Evolutionary conservation across 371 early-diverging fungal genomes (phyloP).

Genomic region (Mucor indicus): DNA sequence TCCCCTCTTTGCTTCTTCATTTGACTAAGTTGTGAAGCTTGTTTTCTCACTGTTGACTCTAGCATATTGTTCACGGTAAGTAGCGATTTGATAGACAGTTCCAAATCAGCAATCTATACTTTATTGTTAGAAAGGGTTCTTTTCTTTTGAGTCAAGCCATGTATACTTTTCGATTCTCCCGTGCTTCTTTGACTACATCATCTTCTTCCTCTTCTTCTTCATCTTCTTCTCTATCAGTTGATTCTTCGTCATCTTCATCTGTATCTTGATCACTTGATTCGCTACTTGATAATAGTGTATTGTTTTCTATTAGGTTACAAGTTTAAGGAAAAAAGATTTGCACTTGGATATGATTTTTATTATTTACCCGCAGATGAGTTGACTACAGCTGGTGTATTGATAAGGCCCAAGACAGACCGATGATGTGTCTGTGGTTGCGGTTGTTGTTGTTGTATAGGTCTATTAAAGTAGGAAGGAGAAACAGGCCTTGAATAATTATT

Average conservation of each 20-base stretch:
- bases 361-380: too few relatives aligned
- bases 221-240: background rate
- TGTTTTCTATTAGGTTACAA: background rate
- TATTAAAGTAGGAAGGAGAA: too few relatives aligned
- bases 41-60: conserved; percentile 48
- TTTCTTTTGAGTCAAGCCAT: background rate
- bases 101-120: conserved; percentile 50
- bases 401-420: conserved; percentile 19
- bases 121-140: background rate
- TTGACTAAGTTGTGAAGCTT: conserved; percentile 45
- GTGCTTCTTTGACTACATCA: conserved; percentile 34
- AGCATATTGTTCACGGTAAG: conserved; percentile 50
- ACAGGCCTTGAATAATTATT: too few relatives aligned
- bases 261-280: background rate
- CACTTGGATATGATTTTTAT: too few relatives aligned
- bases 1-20: conserved; percentile 29
- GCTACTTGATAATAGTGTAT: too few relatives aligned
- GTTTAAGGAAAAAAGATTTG: background rate
- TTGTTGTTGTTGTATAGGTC: conserved; percentile 2
- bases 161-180: conserved; percentile 45
- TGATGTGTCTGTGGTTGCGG: background rate
- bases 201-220: conserved; percentile 7
- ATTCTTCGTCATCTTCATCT: background rate
- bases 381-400: conserved; percentile 7
- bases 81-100: conserved; percentile 49